Conservation (phyloP, 2,329 filamentous ascomycete genomes). For the Berkeleyomyces basicola region DNA sequence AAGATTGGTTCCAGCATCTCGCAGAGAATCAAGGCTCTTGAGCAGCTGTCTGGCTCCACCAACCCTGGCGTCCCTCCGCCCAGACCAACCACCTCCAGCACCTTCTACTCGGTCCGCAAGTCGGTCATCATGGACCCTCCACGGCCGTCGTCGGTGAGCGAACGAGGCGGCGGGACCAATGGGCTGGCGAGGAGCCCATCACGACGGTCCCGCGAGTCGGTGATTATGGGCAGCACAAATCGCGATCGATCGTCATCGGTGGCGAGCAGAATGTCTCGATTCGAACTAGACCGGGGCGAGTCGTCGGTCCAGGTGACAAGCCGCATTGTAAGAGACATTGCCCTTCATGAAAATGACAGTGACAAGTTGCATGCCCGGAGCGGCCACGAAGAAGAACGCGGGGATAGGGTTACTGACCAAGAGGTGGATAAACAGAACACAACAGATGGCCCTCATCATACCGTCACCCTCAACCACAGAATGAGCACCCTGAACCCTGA, state of each 20-base stretch:
- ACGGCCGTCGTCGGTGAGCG: slow-evolving; percentile 29
- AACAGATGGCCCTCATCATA: slow-evolving; percentile 6
- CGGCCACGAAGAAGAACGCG: slow-evolving; percentile 17
- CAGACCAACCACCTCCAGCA: slow-evolving; percentile 30
- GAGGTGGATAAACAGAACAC: slow-evolving; percentile 8
- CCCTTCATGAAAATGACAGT: slow-evolving; percentile 33
- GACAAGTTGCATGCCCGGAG: slow-evolving; percentile 15
- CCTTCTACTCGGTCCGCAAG: slow-evolving; percentile 44
- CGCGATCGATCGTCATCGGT: slow-evolving; percentile 37
- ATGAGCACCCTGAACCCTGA: slow-evolving; percentile 8
- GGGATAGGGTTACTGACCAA: slow-evolving; percentile 5
- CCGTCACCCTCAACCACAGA: slow-evolving; percentile 5
- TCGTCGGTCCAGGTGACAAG: slow-evolving; percentile 84
- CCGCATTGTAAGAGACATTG: slow-evolving; percentile 62
- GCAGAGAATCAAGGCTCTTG: slow-evolving; percentile 77
- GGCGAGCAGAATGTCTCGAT: slow-evolving; percentile 38
- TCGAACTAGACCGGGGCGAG: slow-evolving; percentile 31
- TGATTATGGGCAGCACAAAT: slow-evolving; percentile 21
- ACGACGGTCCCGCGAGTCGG: slow-evolving; percentile 29
- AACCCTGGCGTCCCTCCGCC: not conserved
- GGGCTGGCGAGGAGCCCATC: slow-evolving; percentile 25
- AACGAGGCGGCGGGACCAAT: slow-evolving; percentile 27
- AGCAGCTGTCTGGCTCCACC: slow-evolving; percentile 46
- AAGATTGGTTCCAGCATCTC: slow-evolving; percentile 85
- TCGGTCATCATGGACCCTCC: slow-evolving; percentile 23